Base-by-base conservation (phyloP, 2,329 filamentous ascomycete species). In the Polytolypa hystricis region DNA sequence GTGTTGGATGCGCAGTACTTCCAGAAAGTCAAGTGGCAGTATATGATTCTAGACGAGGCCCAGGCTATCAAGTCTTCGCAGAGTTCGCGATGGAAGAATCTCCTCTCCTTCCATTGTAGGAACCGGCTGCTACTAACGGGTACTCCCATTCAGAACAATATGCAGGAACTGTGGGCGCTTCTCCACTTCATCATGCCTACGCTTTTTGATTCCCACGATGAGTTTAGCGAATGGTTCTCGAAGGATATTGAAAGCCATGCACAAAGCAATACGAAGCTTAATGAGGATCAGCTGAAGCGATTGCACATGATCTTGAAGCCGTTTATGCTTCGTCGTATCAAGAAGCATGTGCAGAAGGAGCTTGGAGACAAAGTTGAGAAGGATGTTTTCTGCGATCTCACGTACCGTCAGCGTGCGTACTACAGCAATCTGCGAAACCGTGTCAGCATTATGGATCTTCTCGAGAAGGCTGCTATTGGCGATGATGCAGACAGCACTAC, bases 161-260 rank as follows among this genome's bases (percentile, higher is more conserved):
- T 98, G 91, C 91, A 96, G 62, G 89, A 98, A 62, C 65, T 98
- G 41, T 98, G 91, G 91, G 91, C 91, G 19, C 65, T 98, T 47
- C 71, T 98, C 14, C 91, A 98, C 71, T 98, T 98, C 66, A 96
- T 96, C 66, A 96, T 98, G 91, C 91, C 91, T n/a, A 94, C 84
- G 29, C 71, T 98, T 35, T 98, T 98, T 61, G 91, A 69, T 45
- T 68, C 64, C 9, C 66, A 69, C 33, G 66, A 69, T 40, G 65
- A 69, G 42, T 69, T 69, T 42, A 69, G 66, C 50, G 66, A 69
- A 41, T 69, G 66, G 66, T 69, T 69, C 49, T 69, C 66, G 26
- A 69, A 69, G 44, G 66, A 69, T 41, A 98, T 98, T 44, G 91
- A 98, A 62, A 96, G 87, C 26, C 91, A 98, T 57, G 91, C 91